These are phyloP conservation scores for Suillus subaureus DNA, from an alignment of 768 basidiomycete genomes.

Conservation along the genomic window DNA sequence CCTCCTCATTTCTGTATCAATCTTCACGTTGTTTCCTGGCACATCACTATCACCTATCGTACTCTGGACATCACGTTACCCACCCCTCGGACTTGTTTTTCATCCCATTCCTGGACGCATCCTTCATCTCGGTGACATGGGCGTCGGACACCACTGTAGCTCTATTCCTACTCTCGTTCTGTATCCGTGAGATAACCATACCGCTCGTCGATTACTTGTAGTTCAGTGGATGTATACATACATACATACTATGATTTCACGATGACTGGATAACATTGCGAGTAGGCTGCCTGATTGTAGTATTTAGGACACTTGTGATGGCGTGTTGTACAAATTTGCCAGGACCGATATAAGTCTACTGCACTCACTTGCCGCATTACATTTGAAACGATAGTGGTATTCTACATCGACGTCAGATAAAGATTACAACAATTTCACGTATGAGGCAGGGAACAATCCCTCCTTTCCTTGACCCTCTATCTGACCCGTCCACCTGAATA, in stretches of 20 bases:
- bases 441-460: conserved; percentile 69
- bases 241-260: background rate
- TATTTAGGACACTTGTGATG: background rate
- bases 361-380: background rate
- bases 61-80: conserved; percentile 23
- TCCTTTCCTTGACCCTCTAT: conserved; percentile 56
- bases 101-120: conserved; percentile 6
- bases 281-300: background rate
- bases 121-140: conserved; percentile 22
- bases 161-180: conserved; percentile 36
- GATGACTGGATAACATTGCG: background rate
- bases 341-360: background rate
- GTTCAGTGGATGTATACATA: background rate
- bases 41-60: conserved; percentile 30
- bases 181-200: conserved; percentile 15
- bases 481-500: conserved; percentile 68
- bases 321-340: background rate
- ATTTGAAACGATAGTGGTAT: background rate
- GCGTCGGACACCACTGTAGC: conserved; percentile 28
- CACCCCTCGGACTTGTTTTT: conserved; percentile 4
- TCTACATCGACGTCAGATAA: background rate
- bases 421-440: conserved; percentile 58
- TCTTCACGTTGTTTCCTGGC: conserved; percentile 22
- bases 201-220: background rate
- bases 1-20: conserved; percentile 19